Evolutionary conservation across 345 rosid genomes (phyloP).

Genomic region (Arabidopsis arenosa): DNA sequence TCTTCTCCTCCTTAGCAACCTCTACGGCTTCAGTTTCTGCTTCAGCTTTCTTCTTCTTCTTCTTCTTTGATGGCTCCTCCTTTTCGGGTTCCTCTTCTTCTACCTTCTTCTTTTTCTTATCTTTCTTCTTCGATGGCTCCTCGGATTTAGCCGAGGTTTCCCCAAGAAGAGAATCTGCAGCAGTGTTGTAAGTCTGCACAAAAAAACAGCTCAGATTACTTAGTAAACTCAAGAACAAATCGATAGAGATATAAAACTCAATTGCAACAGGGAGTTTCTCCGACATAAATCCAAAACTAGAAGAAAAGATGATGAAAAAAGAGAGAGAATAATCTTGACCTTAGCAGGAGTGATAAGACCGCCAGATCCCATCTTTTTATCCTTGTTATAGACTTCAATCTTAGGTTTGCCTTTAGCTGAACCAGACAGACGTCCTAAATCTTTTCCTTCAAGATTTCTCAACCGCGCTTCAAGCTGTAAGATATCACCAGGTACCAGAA

Average conservation of each 20-base stretch:
- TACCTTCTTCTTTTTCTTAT: constrained; percentile 58
- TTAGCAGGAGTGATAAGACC: constrained; percentile 81
- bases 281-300: not conserved
- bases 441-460: constrained; percentile 83
- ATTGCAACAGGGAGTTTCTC: not conserved
- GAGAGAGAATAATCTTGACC: constrained; percentile 46
- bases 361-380: constrained; percentile 71
- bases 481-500: constrained; percentile 15
- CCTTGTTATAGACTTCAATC: constrained; percentile 86
- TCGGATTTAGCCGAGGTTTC: constrained; percentile 41
- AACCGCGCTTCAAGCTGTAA: constrained; percentile 77
- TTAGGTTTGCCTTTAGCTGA: constrained; percentile 91
- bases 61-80: constrained; percentile 66
- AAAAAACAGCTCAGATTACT: not conserved
- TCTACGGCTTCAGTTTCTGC: constrained; percentile 35
- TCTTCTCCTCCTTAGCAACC: constrained; percentile 34
- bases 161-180: constrained; percentile 73
- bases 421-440: constrained; percentile 75
- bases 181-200: constrained; percentile 76
- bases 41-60: constrained; percentile 53
- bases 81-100: constrained; percentile 43
- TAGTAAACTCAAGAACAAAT: not conserved
- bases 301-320: not conserved
- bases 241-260: not conserved
- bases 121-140: constrained; percentile 46